These are phyloP conservation scores for Lophium mytilinum DNA, from an alignment of 495 filamentous ascomycete species.

Conservation along the genomic window DNA sequence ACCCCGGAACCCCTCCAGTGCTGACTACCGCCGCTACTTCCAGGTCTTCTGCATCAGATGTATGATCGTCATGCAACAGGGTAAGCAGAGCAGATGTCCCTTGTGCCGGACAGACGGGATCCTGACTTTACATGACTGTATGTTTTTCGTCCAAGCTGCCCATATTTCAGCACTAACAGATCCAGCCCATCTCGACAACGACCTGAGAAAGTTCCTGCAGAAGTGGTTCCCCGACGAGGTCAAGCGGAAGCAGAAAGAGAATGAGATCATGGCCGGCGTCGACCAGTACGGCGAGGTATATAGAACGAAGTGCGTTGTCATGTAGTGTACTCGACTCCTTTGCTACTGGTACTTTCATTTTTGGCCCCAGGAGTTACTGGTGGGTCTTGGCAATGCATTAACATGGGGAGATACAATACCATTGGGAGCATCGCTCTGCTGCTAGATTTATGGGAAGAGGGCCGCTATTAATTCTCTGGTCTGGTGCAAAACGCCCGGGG, in stretches of 20 bases:
- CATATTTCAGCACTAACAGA: neutral
- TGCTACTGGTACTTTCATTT: no score
- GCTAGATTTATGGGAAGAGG: no score
- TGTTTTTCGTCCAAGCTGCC: slow-evolving; percentile 3
- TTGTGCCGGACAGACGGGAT: slow-evolving; percentile 57
- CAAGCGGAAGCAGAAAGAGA: slow-evolving; percentile 53
- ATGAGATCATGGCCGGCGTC: slow-evolving; percentile 45
- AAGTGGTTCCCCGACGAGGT: slow-evolving; percentile 65
- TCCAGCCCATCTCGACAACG: slow-evolving; percentile 50
- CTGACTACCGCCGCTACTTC: neutral
- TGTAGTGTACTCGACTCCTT: slow-evolving; percentile 23
- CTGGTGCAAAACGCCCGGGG: no score
- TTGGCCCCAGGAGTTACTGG: no score
- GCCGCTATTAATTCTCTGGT: no score
- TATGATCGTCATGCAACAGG: slow-evolving; percentile 59
- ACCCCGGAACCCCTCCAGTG: no score
- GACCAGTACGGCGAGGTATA: slow-evolving; percentile 46
- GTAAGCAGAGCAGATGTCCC: slow-evolving; percentile 52
- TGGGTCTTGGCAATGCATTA: no score
- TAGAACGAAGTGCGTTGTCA: slow-evolving; percentile 34
- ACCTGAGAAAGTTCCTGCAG: slow-evolving; percentile 51
- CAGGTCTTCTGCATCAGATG: slow-evolving; percentile 62
- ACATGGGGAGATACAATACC: no score
- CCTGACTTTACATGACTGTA: slow-evolving; percentile 49
- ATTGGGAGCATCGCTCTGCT: no score